Conservation (phyloP, 2,329 filamentous ascomycete genomes). For the Colletotrichum ledebouriae region DNA sequence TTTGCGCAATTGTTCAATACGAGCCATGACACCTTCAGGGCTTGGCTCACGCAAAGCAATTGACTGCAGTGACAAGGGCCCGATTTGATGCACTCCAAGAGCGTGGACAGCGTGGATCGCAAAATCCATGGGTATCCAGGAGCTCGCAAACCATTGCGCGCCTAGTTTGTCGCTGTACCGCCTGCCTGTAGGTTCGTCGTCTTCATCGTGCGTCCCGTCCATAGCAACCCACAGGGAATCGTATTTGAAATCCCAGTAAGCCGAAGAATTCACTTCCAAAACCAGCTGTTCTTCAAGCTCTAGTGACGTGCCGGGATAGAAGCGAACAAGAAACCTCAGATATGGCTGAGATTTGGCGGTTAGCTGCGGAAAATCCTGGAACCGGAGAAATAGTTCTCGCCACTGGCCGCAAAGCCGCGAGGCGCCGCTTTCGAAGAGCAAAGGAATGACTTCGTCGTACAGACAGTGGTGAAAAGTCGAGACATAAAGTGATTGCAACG, state of each 20-base stretch:
- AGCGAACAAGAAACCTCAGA: constrained; percentile 61
- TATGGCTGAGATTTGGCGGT: constrained; percentile 60
- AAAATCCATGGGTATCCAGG: constrained; percentile 78
- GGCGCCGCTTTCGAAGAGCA: constrained; percentile 62
- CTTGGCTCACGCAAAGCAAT: constrained; percentile 76
- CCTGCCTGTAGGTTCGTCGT: constrained; percentile 58
- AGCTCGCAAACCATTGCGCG: constrained; percentile 83
- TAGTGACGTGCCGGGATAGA: constrained; percentile 58
- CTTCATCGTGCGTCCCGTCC: constrained; percentile 56
- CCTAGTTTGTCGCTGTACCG: constrained; percentile 77
- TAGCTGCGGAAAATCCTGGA: constrained; percentile 57
- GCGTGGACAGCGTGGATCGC: constrained; percentile 78
- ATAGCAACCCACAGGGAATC: constrained; percentile 50
- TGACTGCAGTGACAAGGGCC: constrained; percentile 81
- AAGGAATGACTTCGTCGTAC: constrained; percentile 66
- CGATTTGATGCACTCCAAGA: constrained; percentile 79
- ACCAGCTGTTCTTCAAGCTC: constrained; percentile 53
- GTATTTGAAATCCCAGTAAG: constrained; percentile 22
- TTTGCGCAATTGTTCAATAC: constrained; percentile 71
- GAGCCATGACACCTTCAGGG: constrained; percentile 66
- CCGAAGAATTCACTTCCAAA: constrained; percentile 18
- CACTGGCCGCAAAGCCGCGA: constrained; percentile 61
- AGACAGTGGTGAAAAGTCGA: constrained; percentile 58
- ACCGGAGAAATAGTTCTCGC: constrained; percentile 58
- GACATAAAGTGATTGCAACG: constrained; percentile 61